Conservation (phyloP, 768 basidiomycete genomes). For the Lactarius hatsudake region DNA sequence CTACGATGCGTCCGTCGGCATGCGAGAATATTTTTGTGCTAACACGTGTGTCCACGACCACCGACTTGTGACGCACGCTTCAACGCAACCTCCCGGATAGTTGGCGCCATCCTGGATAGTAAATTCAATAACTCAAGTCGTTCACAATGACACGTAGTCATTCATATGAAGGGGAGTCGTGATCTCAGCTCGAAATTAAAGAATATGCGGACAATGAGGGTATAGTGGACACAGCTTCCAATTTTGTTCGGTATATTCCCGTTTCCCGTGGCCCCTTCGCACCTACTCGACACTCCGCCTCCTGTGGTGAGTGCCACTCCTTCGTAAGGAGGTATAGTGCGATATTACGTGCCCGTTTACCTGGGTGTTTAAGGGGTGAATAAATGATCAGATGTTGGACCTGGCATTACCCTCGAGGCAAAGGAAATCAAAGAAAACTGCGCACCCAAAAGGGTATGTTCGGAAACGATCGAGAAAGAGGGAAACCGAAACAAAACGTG, state of each 20-base stretch:
- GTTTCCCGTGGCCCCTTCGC: background rate
- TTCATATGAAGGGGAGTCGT: slow-evolving; percentile 2
- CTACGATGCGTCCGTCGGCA: background rate
- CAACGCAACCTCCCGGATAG: background rate
- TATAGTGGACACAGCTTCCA: background rate
- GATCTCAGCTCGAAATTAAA: slow-evolving; percentile 1
- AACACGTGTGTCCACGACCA: background rate
- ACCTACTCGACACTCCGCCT: background rate
- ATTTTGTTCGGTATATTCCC: background rate
- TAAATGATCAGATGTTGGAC: slow-evolving; percentile 14
- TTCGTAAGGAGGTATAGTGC: background rate
- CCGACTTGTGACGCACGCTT: background rate
- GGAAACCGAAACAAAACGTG: slow-evolving; percentile 3
- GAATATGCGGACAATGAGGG: slow-evolving; percentile 1
- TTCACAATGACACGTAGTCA: slow-evolving; percentile 3
- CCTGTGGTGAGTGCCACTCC: background rate
- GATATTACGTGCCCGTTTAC: background rate
- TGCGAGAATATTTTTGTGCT: background rate
- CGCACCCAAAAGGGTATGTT: slow-evolving; percentile 12
- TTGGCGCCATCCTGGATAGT: background rate
- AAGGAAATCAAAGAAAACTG: background rate
- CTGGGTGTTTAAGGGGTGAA: slow-evolving; percentile 2
- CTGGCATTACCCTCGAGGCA: background rate
- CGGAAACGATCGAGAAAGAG: slow-evolving; percentile 20
- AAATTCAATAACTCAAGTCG: background rate